Evolutionary conservation across 768 basidiomycete species (phyloP).

Genomic region (Lactifluus hygrophoroides): DNA sequence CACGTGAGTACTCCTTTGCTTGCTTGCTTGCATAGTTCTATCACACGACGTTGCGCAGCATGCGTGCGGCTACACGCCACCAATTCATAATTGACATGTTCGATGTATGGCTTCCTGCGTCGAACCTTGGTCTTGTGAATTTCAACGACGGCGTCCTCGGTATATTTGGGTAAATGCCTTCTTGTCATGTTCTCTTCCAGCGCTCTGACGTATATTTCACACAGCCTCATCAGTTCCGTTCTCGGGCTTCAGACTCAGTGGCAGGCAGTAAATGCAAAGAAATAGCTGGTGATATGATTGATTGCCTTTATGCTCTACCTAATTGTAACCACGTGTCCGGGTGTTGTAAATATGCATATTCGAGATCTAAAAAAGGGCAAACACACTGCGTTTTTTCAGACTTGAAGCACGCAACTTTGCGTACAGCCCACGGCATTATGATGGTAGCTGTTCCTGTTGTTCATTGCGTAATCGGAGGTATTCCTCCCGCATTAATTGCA

Average conservation of each 20-base stretch:
- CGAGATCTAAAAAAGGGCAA: background rate
- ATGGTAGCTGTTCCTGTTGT: conserved; percentile 20
- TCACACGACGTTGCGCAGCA: conserved; percentile 31
- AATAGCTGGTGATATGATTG: background rate
- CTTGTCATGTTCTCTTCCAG: conserved; percentile 13
- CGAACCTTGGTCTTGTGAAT: conserved; percentile 62
- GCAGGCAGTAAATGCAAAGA: conserved; percentile 13
- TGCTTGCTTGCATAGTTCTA: background rate
- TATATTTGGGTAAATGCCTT: conserved; percentile 63
- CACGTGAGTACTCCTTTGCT: conserved; percentile 33
- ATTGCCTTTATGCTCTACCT: background rate
- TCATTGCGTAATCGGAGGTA: conserved; percentile 59
- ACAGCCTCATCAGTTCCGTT: conserved; percentile 47
- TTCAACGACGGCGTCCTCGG: conserved; percentile 84
- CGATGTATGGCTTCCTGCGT: conserved; percentile 88
- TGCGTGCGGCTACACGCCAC: conserved; percentile 55
- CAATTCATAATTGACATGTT: conserved; percentile 81
- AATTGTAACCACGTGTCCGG: background rate
- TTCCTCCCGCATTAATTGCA: conserved; percentile 63
- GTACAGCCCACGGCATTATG: background rate
- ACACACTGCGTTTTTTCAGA: background rate
- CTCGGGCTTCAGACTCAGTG: conserved; percentile 19
- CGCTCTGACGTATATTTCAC: conserved; percentile 1
- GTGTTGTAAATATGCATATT: background rate
- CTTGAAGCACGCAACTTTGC: background rate